Conservation (phyloP, 208 protist genomes). For the Tritrichomonas foetus region DNA sequence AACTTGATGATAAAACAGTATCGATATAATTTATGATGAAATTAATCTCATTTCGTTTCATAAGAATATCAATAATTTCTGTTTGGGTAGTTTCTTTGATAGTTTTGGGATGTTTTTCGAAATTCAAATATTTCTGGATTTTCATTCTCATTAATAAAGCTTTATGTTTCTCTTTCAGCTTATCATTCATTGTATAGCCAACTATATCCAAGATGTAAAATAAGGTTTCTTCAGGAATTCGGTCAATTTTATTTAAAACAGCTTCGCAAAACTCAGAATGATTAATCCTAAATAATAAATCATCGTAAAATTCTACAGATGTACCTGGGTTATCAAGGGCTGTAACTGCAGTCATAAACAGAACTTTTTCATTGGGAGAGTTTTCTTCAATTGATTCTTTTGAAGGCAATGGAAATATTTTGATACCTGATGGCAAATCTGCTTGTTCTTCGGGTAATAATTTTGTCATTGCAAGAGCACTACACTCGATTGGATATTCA, state of each 20-base stretch:
- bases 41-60: background rate
- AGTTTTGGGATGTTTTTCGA: no score
- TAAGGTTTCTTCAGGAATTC: background rate
- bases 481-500: background rate
- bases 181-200: background rate
- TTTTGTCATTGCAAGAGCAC: background rate
- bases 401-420: background rate
- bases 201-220: background rate
- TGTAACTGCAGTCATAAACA: background rate
- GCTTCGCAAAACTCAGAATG: background rate
- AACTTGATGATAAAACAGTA: background rate
- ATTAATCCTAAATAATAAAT: background rate
- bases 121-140: no score
- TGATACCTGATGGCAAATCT: background rate
- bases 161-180: background rate
- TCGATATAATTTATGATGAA: background rate
- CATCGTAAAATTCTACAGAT: background rate
- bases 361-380: background rate
- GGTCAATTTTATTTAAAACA: background rate
- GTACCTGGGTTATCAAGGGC: background rate
- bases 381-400: background rate
- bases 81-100: background rate
- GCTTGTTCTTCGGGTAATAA: background rate
- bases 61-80: background rate
- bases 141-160: background rate